phyloP scores from a whole-genome alignment of 352 stramenopile genomes.

The Pythium oligandrum region DNA sequence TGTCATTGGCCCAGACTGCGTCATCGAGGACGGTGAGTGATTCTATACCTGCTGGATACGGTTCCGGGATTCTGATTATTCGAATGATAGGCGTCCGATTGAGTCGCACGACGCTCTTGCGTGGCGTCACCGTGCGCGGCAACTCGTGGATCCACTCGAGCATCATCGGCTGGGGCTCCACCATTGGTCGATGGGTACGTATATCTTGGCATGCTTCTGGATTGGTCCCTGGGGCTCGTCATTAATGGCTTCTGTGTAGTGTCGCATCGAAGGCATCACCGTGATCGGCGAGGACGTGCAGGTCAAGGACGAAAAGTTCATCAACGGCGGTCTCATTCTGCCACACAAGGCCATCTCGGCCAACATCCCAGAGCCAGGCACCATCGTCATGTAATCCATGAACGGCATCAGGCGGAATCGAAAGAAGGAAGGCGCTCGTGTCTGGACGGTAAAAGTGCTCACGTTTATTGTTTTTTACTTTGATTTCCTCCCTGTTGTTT shows the following conservation, averaged over 20 bases:
- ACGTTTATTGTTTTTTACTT: neutral
- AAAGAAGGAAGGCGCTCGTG: neutral
- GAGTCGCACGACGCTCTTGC: constrained; percentile 74
- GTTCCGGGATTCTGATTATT: neutral
- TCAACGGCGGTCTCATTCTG: constrained; percentile 85
- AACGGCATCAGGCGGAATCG: neutral
- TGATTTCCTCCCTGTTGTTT: too few relatives aligned
- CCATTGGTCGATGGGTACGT: constrained; percentile 77
- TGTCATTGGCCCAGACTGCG: constrained; percentile 71
- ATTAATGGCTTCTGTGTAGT: constrained; percentile 29
- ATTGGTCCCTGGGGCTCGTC: neutral
- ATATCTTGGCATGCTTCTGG: neutral
- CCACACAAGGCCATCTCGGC: constrained; percentile 86
- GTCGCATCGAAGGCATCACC: constrained; percentile 78
- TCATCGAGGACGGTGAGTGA: constrained; percentile 73
- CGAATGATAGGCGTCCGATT: constrained; percentile 59
- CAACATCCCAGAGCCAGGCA: constrained; percentile 80
- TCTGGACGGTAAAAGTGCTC: constrained; percentile 7
- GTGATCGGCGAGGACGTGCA: constrained; percentile 86
- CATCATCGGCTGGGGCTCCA: constrained; percentile 88
- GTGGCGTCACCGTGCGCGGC: constrained; percentile 65
- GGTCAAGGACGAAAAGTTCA: constrained; percentile 86
- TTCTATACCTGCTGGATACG: neutral
- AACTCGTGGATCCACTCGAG: constrained; percentile 86
- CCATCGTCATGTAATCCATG: constrained; percentile 77